Evolutionary conservation across 2,329 filamentous ascomycete species (phyloP).

Genomic region (Colletotrichum acutatum): DNA sequence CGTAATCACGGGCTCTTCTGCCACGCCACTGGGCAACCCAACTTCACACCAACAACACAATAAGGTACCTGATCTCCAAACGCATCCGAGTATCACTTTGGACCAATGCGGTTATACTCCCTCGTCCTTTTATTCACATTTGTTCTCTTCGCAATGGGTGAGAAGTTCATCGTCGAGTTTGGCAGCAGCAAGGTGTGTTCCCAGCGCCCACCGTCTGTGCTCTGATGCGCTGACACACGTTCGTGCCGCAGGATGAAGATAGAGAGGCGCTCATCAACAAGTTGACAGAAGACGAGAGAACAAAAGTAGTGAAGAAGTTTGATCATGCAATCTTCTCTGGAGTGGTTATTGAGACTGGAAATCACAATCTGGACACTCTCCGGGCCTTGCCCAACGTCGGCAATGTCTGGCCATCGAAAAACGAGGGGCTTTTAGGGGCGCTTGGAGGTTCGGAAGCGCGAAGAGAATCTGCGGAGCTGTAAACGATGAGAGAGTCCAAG

Average conservation of each 20-base stretch:
- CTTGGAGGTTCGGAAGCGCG: neutral
- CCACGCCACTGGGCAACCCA: neutral
- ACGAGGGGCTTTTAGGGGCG: slow-evolving; percentile 22
- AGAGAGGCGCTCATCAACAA: slow-evolving; percentile 13
- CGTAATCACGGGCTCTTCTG: neutral
- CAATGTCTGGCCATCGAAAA: slow-evolving; percentile 47
- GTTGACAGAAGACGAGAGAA: slow-evolving; percentile 18
- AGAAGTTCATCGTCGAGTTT: slow-evolving; percentile 34
- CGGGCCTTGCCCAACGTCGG: slow-evolving; percentile 46
- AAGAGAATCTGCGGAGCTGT: neutral
- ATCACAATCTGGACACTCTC: slow-evolving; percentile 48
- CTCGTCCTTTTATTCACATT: neutral
- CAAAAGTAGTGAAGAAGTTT: slow-evolving; percentile 23
- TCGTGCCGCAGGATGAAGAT: slow-evolving; percentile 15
- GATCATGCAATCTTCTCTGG: slow-evolving; percentile 47
- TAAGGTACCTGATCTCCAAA: neutral
- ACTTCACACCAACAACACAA: neutral
- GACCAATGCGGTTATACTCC: neutral
- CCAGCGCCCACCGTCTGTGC: neutral
- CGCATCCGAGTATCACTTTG: neutral
- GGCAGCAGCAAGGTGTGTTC: slow-evolving; percentile 21
- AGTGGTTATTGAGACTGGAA: slow-evolving; percentile 45
- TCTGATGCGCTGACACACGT: neutral
- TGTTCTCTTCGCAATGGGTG: slow-evolving; percentile 12
- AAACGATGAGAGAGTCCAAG: too few species aligned